Conservation (phyloP, 1,139 yeast genomes). For the Candida mesenterica region DNA sequence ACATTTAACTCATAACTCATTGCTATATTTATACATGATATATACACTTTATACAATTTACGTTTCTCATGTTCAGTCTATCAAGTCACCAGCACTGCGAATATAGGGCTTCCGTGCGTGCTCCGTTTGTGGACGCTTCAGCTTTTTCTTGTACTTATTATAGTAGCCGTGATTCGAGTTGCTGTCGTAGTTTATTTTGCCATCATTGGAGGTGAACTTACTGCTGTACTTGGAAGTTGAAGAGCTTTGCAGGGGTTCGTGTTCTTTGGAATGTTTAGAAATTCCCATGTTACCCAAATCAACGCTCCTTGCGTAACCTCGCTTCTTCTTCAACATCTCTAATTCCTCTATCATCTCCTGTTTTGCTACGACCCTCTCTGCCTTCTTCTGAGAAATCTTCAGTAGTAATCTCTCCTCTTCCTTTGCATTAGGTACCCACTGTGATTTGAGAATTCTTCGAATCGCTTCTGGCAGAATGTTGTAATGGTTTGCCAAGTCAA, state of each 20-base stretch:
- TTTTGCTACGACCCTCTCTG: slow-evolving; percentile 11
- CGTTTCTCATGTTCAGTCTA: slow-evolving; percentile 16
- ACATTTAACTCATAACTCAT: no score
- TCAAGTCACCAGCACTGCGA: slow-evolving; percentile 17
- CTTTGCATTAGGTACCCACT: slow-evolving; percentile 65
- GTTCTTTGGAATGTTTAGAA: no score
- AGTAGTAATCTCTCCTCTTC: slow-evolving; percentile 46
- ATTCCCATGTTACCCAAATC: slow-evolving; percentile 5
- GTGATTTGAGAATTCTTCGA: slow-evolving; percentile 72
- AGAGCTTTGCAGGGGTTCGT: background rate
- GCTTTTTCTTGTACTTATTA: slow-evolving; percentile 7
- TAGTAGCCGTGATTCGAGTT: slow-evolving; percentile 13
- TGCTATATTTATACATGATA: background rate
- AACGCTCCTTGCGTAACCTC: slow-evolving; percentile 10
- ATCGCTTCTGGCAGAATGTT: slow-evolving; percentile 80
- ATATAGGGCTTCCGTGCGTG: slow-evolving; percentile 12
- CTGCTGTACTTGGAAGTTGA: slow-evolving; percentile 9
- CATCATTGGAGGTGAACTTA: slow-evolving; percentile 10
- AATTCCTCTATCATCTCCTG: slow-evolving; percentile 4
- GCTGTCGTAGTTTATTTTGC: slow-evolving; percentile 15
- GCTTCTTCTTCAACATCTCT: slow-evolving; percentile 7
- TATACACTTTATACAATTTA: no score
- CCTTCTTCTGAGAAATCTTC: slow-evolving; percentile 45
- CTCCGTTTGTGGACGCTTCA: background rate
- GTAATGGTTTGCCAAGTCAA: slow-evolving; percentile 63